Evolutionary conservation across 805 yeast species (phyloP).

Genomic region (Metschnikowia peoriensis): DNA sequence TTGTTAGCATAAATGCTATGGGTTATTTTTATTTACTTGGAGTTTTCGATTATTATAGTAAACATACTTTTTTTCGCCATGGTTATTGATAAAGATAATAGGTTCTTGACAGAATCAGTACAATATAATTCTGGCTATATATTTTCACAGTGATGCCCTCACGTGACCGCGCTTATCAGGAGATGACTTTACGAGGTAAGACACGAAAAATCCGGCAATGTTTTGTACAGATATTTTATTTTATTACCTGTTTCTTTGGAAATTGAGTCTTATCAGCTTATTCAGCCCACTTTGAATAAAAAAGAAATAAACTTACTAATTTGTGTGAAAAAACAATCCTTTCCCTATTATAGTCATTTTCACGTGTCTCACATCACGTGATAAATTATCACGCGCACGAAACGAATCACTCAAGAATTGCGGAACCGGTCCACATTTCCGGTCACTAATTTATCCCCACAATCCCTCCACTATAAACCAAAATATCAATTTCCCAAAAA

Average conservation of each 20-base stretch:
- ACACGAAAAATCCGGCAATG: not conserved
- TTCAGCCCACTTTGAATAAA: too few species aligned
- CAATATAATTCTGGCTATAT: not conserved
- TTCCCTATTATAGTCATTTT: too few species aligned
- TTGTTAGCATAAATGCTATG: slow-evolving; percentile 15
- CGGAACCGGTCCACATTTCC: not conserved
- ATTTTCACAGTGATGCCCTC: slow-evolving; percentile 6
- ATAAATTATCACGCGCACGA: not conserved
- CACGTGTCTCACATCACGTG: not conserved
- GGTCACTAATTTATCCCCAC: not conserved
- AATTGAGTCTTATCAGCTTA: too few species aligned
- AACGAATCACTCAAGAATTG: not conserved
- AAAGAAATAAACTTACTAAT: too few species aligned
- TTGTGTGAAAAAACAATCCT: too few species aligned
- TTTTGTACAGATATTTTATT: not conserved
- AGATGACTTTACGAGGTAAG: not conserved
- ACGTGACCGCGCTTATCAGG: slow-evolving; percentile 10
- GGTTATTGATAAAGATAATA: not conserved
- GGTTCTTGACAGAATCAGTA: not conserved
- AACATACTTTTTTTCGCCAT: slow-evolving; percentile 44
- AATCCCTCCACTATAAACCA: not conserved
- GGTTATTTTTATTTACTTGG: not conserved
- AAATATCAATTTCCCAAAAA: not conserved
- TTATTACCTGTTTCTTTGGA: too few species aligned
- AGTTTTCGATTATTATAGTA: not conserved